These are phyloP conservation scores for Barnettozyma sucrosica DNA, from an alignment of 805 yeast species.

Conservation along the genomic window DNA sequence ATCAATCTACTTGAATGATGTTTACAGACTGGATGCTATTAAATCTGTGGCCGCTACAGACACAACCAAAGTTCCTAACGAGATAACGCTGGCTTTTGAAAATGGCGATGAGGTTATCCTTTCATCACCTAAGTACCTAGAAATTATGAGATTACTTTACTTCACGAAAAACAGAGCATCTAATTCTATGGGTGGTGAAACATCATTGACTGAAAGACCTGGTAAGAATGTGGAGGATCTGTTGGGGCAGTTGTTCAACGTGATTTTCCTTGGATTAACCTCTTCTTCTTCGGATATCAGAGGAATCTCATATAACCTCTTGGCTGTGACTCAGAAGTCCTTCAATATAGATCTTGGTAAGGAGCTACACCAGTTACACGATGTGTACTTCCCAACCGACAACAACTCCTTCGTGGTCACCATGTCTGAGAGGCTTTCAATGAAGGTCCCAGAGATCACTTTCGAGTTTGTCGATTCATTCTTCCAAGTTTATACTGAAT, in stretches of 20 bases:
- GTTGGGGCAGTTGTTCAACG: constrained; percentile 57
- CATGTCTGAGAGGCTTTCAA: constrained; percentile 53
- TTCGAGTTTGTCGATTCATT: constrained; percentile 46
- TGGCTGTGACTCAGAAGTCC: constrained; percentile 55
- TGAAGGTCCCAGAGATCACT: constrained; percentile 51
- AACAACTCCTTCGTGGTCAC: constrained; percentile 54
- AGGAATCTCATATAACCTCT: constrained; percentile 54
- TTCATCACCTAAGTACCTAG: constrained; percentile 46
- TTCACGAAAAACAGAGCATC: constrained; percentile 54
- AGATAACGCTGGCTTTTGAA: constrained; percentile 39
- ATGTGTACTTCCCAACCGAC: constrained; percentile 63
- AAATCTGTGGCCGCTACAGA: constrained; percentile 35
- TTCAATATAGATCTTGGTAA: constrained; percentile 58
- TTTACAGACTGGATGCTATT: constrained; percentile 37
- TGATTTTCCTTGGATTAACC: constrained; percentile 64
- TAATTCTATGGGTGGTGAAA: constrained; percentile 20
- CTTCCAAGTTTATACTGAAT: constrained; percentile 45
- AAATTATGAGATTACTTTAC: constrained; percentile 65
- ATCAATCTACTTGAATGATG: constrained; percentile 36
- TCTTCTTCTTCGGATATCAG: constrained; percentile 53
- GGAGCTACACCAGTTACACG: constrained; percentile 47
- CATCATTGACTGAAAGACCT: constrained; percentile 7
- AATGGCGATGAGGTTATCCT: constrained; percentile 35
- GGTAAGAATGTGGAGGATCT: constrained; percentile 33
- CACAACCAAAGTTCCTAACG: constrained; percentile 43